A percentile compares a stretch with the other conserved stretches of the same genome.
phyloP scores from a whole-genome alignment of 495 filamentous ascomycete genomes.

The Xylaria acuta region DNA sequence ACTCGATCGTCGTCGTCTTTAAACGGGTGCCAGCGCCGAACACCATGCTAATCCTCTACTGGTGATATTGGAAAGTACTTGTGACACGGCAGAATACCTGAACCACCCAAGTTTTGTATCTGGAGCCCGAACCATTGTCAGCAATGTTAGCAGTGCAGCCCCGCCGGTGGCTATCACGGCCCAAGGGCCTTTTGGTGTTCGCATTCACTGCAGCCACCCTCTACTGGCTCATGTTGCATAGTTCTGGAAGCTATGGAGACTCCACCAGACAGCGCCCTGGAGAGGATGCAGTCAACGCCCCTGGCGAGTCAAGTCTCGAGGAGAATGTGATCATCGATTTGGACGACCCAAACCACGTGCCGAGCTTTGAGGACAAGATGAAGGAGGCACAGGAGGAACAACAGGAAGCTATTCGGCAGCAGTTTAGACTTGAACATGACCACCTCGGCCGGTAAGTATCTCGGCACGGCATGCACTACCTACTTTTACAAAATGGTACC shows the following conservation, averaged over 20 bases:
- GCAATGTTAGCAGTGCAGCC: conserved; percentile 47
- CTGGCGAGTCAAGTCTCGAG: not conserved
- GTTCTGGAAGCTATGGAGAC: conserved; percentile 20
- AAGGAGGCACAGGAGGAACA: conserved; percentile 38
- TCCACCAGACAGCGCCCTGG: not conserved
- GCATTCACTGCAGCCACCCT: conserved; percentile 38
- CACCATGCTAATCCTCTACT: conserved; percentile 5
- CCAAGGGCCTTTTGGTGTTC: conserved; percentile 40
- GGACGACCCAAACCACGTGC: conserved; percentile 16
- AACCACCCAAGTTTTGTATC: not conserved
- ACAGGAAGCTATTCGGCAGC: conserved; percentile 37
- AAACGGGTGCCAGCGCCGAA: not conserved
- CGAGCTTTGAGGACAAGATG: conserved; percentile 33
- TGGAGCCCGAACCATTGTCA: not conserved
- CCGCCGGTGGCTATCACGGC: conserved; percentile 61
- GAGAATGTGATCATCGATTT: not conserved
- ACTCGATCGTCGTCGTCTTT: not conserved
- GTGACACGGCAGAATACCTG: not conserved
- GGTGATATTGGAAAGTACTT: not conserved
- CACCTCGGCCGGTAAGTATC: conserved; percentile 46
- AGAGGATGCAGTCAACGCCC: not conserved
- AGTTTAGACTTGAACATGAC: conserved; percentile 51
- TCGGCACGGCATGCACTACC: not conserved
- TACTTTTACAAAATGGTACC: not conserved
- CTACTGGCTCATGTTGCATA: conserved; percentile 42